phyloP scores from a whole-genome alignment of 176 grass and related monocot genomes.

The Zoysia pacifica region DNA sequence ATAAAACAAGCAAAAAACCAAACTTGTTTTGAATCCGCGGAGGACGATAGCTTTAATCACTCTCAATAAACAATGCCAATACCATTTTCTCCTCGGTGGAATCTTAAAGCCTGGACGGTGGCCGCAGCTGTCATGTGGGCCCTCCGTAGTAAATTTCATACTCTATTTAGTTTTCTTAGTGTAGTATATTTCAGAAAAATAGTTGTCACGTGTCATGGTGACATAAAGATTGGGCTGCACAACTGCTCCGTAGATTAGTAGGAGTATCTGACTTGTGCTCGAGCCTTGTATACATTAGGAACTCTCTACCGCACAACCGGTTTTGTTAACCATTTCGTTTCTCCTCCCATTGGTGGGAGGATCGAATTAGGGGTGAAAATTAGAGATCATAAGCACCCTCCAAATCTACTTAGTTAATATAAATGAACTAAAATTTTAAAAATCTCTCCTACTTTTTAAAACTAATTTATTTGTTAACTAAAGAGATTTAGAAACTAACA shows the following conservation, averaged over 20 bases:
- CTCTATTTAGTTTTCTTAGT: neutral
- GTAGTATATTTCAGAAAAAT: no score
- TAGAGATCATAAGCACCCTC: no score
- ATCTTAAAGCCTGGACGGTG: conserved; percentile 8
- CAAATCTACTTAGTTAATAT: no score
- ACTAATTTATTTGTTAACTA: no score
- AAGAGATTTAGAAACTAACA: no score
- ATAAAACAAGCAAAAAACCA: neutral
- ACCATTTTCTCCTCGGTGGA: conserved; percentile 8
- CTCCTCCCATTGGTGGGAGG: neutral
- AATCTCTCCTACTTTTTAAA: no score
- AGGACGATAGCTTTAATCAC: conserved; percentile 13
- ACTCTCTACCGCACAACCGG: neutral
- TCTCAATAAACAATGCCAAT: neutral
- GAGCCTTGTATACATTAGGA: no score
- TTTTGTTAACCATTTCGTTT: neutral
- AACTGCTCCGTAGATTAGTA: no score
- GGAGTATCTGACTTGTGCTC: no score
- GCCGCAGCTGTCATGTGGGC: neutral
- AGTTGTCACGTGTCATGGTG: no score
- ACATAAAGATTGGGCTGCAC: no score
- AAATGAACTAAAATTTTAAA: no score
- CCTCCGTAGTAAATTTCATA: neutral
- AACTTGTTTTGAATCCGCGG: neutral
- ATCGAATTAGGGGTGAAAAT: neutral